phyloP scores from a whole-genome alignment of 2,329 filamentous ascomycete species.

The Stagonosporopsis cucurbitacearum region DNA sequence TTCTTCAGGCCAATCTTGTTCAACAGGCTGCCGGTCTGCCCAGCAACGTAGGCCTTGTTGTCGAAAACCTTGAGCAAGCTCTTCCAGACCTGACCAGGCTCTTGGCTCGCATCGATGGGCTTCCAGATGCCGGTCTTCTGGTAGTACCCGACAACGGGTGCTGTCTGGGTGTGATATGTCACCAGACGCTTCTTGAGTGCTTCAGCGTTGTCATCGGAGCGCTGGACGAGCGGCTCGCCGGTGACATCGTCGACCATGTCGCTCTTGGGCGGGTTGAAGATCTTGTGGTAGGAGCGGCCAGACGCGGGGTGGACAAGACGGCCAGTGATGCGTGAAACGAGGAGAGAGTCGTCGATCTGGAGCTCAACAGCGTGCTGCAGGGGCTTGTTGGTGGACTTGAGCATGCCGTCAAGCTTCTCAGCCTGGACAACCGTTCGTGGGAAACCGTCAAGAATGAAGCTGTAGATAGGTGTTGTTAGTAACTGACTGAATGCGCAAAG shows the following conservation, averaged over 20 bases:
- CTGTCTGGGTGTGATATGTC: slow-evolving; percentile 94
- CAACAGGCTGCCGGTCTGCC: slow-evolving; percentile 54
- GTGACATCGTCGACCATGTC: slow-evolving; percentile 96
- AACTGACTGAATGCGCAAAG: neutral
- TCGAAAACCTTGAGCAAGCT: slow-evolving; percentile 85
- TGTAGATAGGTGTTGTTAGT: slow-evolving; percentile 47
- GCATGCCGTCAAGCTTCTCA: slow-evolving; percentile 93
- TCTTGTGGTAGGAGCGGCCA: slow-evolving; percentile 95
- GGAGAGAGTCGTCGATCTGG: slow-evolving; percentile 91
- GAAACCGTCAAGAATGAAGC: slow-evolving; percentile 99
- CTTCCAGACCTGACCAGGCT: slow-evolving; percentile 95
- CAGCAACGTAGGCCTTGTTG: slow-evolving; percentile 54
- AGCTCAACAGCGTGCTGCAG: slow-evolving; percentile 96
- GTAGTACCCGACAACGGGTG: slow-evolving; percentile 94
- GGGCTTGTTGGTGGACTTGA: slow-evolving; percentile 75
- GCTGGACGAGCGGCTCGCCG: slow-evolving; percentile 94
- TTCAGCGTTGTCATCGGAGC: slow-evolving; percentile 95
- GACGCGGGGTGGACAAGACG: slow-evolving; percentile 95
- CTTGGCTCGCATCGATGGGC: slow-evolving; percentile 92
- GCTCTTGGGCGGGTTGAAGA: slow-evolving; percentile 97
- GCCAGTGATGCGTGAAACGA: slow-evolving; percentile 95
- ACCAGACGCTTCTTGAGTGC: slow-evolving; percentile 92
- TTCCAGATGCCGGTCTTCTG: slow-evolving; percentile 97
- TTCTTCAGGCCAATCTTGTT: slow-evolving; percentile 63
- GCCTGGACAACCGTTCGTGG: slow-evolving; percentile 95